A percentile compares a stretch with the other conserved stretches of the same genome.
phyloP scores from a whole-genome alignment of 2,329 filamentous ascomycete genomes.

The Sclerotinia sclerotiorum region DNA sequence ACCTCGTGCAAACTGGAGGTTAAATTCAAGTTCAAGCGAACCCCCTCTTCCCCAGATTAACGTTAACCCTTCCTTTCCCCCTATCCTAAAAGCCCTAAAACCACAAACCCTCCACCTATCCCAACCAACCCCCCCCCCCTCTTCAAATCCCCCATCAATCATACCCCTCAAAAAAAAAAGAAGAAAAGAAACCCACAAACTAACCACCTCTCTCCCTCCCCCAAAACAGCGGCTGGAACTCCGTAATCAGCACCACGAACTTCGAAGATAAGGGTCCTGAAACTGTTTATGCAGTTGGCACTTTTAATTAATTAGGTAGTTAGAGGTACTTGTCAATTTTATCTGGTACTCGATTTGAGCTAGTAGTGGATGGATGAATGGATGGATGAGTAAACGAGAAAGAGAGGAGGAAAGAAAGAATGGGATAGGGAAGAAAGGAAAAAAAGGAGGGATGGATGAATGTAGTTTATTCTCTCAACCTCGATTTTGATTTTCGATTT shows the following conservation, averaged over 20 bases:
- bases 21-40: not conserved
- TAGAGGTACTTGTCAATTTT: not conserved
- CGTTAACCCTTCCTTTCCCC: not conserved
- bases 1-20: too few relatives aligned
- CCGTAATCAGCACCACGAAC: not conserved
- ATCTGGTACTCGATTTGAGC: too few relatives aligned
- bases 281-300: constrained; percentile 25
- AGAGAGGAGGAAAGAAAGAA: too few relatives aligned
- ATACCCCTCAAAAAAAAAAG: not conserved
- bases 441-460: too few relatives aligned
- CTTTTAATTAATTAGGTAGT: constrained; percentile 5
- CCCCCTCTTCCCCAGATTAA: not conserved
- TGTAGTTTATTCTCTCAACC: too few relatives aligned
- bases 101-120: too few relatives aligned
- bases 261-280: constrained; percentile 25
- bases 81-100: not conserved
- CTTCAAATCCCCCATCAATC: too few relatives aligned
- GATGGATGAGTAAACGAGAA: too few relatives aligned
- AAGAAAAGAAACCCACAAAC: not conserved
- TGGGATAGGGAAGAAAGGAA: too few relatives aligned
- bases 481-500: too few relatives aligned
- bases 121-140: not conserved
- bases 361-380: too few relatives aligned
- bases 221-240: constrained; percentile 22
- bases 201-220: not conserved